Base-by-base conservation (phyloP, 345 rosid genomes). In the Streptanthus diversifolius region DNA sequence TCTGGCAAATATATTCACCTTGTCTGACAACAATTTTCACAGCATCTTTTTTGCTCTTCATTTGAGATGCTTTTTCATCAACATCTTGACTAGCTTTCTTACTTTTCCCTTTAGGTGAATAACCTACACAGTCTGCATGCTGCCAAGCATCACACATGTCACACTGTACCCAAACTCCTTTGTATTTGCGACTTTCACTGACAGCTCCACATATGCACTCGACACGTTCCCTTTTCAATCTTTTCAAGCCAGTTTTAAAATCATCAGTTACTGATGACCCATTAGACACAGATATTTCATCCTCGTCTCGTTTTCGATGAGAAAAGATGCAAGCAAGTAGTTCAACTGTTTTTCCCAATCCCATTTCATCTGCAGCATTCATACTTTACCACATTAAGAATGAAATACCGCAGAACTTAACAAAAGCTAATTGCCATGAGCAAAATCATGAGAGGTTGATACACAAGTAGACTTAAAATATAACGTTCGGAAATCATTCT, bases 141-240 rank as follows among this genome's bases (percentile, higher is more conserved):
- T 93, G 98, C 98, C 98, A 93, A 80, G 98, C 98, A 87, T 91
- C 97, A 82, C 98, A 93, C 1, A 81, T 75, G 77, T 93, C 98
- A 53, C 98, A 93, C 72, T 91, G 97, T 54, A 93, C 98, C 98
- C 98, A 93, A 24, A 93, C 63, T 72, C 97, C 98, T 72, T 66
- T 85, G 70, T 89, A 89, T 70, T 81, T 84, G 21, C 79, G 82
- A 72, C 90, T 87, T 82, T 93, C 97, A 70, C 81, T 93, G 59
- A 93, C 98, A 73, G 97, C 97, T 73, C 98, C 98, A 75, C 98
- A 93, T 59, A 81, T 80, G 81, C 98, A 93, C 85, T 93, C 98
- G 68, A 93, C 83, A 59, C 98, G 93, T 66, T 93, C 98, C 75
- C 79, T 86, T 81, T 87, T 93, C 80, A 87, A 59, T 78, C 93